These are phyloP conservation scores for Sistotremastrum suecicum DNA, from an alignment of 768 basidiomycete species.

Conservation along the genomic window DNA sequence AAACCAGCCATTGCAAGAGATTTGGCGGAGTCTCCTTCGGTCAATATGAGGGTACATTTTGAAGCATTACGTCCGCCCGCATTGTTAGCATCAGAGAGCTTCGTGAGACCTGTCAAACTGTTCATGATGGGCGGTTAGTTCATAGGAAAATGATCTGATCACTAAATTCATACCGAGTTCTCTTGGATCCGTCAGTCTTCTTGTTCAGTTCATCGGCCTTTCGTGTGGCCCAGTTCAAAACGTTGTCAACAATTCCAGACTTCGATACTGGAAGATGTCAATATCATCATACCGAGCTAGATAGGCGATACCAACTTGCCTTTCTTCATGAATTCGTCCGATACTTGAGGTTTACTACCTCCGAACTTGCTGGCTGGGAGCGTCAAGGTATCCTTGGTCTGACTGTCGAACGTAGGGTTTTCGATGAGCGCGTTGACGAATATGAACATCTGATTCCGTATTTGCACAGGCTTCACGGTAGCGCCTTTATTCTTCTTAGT, in stretches of 20 bases:
- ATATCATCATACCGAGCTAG: neutral
- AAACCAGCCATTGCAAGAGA: conserved; percentile 91
- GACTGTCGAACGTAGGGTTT: conserved; percentile 98
- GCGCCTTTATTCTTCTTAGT: conserved; percentile 97
- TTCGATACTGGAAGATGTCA: conserved; percentile 48
- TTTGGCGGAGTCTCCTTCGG: conserved; percentile 99
- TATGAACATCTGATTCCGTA: conserved; percentile 97
- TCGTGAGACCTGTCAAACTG: conserved; percentile 82
- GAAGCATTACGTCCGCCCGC: conserved; percentile 74
- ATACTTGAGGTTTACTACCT: conserved; percentile 57
- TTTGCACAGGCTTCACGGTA: conserved; percentile 82
- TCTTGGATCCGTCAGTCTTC: conserved; percentile 88
- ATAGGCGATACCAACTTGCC: conserved; percentile 29
- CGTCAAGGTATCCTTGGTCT: conserved; percentile 94
- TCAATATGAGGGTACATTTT: conserved; percentile 88
- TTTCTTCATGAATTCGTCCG: conserved; percentile 95
- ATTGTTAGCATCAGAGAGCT: conserved; percentile 94
- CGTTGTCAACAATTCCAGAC: conserved; percentile 79
- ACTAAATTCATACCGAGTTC: conserved; percentile 48
- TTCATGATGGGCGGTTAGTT: neutral
- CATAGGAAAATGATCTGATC: neutral
- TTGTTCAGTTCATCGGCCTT: conserved; percentile 94
- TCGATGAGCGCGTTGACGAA: conserved; percentile 94
- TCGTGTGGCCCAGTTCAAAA: conserved; percentile 93
- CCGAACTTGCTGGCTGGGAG: conserved; percentile 82